A percentile compares a stretch with the other conserved stretches of the same genome.
These are phyloP conservation scores for Achaetomium macrosporum DNA, from an alignment of 2,329 filamentous ascomycete species.

Conservation along the genomic window DNA sequence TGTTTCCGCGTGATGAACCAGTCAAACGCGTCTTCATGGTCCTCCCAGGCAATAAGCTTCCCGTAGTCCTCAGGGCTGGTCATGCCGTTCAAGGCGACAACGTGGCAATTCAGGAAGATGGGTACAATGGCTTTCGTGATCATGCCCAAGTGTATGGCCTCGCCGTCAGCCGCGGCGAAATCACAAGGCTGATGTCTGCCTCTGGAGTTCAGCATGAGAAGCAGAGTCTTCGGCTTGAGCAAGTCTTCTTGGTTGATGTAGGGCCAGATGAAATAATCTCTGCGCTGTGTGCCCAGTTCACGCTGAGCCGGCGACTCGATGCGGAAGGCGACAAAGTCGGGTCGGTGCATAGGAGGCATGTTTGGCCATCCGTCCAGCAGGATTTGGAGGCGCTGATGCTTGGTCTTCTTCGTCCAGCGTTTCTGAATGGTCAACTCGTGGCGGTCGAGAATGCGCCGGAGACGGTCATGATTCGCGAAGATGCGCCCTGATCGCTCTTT, in stretches of 20 bases:
- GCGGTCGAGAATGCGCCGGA: constrained; percentile 41
- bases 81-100: constrained; percentile 32
- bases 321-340: constrained; percentile 41
- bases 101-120: constrained; percentile 28
- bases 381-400: constrained; percentile 39
- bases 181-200: constrained; percentile 39
- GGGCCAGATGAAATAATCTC: constrained; percentile 43
- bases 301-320: constrained; percentile 22
- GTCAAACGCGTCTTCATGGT: constrained; percentile 33
- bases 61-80: constrained; percentile 31
- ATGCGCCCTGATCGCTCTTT: not conserved
- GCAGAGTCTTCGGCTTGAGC: constrained; percentile 35
- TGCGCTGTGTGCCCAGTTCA: constrained; percentile 20
- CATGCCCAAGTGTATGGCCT: constrained; percentile 29
- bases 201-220: constrained; percentile 48
- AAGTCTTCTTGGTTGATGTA: constrained; percentile 55
- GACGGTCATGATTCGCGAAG: constrained; percentile 1
- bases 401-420: constrained; percentile 50
- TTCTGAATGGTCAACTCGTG: constrained; percentile 47
- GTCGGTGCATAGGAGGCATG: constrained; percentile 45
- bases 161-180: constrained; percentile 44
- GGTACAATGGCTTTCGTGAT: constrained; percentile 24
- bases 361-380: constrained; percentile 44
- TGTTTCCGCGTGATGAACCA: constrained; percentile 33
- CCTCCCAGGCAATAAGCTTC: constrained; percentile 30